Base-by-base conservation (phyloP, 495 filamentous ascomycete genomes). In the Tuber microsphaerosporum region DNA sequence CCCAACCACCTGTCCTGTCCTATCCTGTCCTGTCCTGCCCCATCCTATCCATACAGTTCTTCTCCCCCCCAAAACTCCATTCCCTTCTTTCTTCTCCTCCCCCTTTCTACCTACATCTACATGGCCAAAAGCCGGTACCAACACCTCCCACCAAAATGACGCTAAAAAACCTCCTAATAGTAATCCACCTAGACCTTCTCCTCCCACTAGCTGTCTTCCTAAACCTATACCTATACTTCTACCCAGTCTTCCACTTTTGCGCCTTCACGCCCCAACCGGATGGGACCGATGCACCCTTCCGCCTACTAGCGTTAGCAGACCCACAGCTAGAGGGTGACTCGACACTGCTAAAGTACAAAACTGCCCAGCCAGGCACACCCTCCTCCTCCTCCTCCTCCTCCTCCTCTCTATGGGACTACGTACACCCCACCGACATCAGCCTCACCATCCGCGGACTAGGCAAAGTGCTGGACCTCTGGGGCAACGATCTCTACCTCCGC, bases 251-350 rank as follows among this genome's bases (percentile, higher is more conserved):
- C 81, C 88, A 90, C 74, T 86, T 87, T 81, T 99, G 95, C 86
- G 89, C 89, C 69, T 97, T 98, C 84, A 92, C 93, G 39, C 81
- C 90, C 12, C 56, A 65, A 17, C 86, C 82, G 81, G 81, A 85
- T 80, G 81, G 79, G 84, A 79, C 75, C 12, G 76, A 84, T 77
- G 93, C 89, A 20, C 92, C 91, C 5, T 97, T 99, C 84, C 88
- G 95, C 43, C 89, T 99, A 6, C 91, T 99, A 39, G 89, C 93
- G 19, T 90, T 99, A 69, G 95, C 91, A 74, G 95, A 99, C 85
- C 95, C 95, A 1, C 95, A 99, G 82, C 88, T 99, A 41, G 95
- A 99, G 84, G 95, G 95, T 79, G 93, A 97, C 83, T 92, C 92
- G 20, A 92, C 92, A 5, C 89, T 97, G 44, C 88, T 42, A 10